phyloP scores from a whole-genome alignment of 345 rosid genomes.

The Euphorbia lathyris region DNA sequence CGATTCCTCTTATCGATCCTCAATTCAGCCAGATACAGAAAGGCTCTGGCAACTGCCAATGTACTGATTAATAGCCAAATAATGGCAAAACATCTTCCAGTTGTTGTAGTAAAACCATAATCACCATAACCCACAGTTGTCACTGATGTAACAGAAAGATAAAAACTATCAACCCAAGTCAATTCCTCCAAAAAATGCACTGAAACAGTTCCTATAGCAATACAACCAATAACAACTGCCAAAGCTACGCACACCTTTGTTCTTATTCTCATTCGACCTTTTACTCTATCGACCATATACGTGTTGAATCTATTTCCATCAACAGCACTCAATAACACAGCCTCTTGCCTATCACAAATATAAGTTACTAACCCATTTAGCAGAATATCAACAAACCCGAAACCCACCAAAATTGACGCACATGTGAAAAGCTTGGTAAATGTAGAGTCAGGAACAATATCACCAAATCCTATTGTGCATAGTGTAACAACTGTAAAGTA shows the following conservation, averaged over 20 bases:
- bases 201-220: constrained; percentile 45
- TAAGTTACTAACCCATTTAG: constrained; percentile 57
- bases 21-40: constrained; percentile 50
- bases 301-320: constrained; percentile 47
- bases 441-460: constrained; percentile 55
- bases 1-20: constrained; percentile 60
- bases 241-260: constrained; percentile 55
- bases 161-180: constrained; percentile 64
- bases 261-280: constrained; percentile 68
- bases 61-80: constrained; percentile 59
- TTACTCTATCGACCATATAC: constrained; percentile 51
- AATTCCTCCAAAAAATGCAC: constrained; percentile 43
- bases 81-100: constrained; percentile 61
- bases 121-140: constrained; percentile 75
- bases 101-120: constrained; percentile 38
- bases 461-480: constrained; percentile 69
- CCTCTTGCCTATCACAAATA: constrained; percentile 63
- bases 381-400: constrained; percentile 60
- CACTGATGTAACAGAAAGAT: constrained; percentile 60
- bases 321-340: constrained; percentile 45
- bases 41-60: constrained; percentile 64
- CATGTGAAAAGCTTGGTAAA: constrained; percentile 59
- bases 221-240: constrained; percentile 40
- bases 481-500: constrained; percentile 66
- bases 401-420: constrained; percentile 51